phyloP scores from a whole-genome alignment of 768 basidiomycete genomes.

The Naganishia antarctica region DNA sequence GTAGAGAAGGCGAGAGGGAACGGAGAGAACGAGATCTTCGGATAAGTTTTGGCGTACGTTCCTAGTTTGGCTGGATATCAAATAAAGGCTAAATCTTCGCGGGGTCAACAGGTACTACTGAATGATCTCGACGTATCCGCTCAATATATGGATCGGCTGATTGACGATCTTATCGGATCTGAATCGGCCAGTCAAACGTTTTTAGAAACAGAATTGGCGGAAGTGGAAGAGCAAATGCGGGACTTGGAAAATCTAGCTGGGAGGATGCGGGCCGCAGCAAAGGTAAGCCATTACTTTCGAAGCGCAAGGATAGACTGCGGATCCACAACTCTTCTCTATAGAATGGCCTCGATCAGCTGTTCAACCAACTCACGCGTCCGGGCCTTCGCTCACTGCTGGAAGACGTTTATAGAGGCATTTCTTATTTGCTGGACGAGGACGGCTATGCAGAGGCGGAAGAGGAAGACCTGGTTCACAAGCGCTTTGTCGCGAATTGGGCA shows the following conservation, averaged over 20 bases:
- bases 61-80: too few relatives aligned
- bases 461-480: constrained; percentile 77
- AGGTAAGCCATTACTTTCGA: constrained; percentile 53
- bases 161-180: constrained; percentile 60
- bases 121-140: constrained; percentile 94
- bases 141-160: constrained; percentile 77
- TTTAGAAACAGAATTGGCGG: constrained; percentile 56
- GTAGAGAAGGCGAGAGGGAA: constrained; percentile 61
- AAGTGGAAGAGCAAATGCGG: constrained; percentile 52
- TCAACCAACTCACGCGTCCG: constrained; percentile 88
- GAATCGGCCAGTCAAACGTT: constrained; percentile 59
- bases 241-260: constrained; percentile 33
- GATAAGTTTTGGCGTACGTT: constrained; percentile 71
- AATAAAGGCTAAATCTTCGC: too few relatives aligned
- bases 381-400: constrained; percentile 73
- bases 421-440: constrained; percentile 85
- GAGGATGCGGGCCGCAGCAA: constrained; percentile 67
- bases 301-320: background rate
- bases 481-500: constrained; percentile 87
- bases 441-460: constrained; percentile 75
- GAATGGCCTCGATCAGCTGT: constrained; percentile 85
- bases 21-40: constrained; percentile 69
- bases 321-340: constrained; percentile 45
- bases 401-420: constrained; percentile 85
- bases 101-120: constrained; percentile 48